Evolutionary conservation across 768 basidiomycete genomes (phyloP), one percentile per base, ranked within the genome.

Genomic region (Royoungia palumana): DNA sequence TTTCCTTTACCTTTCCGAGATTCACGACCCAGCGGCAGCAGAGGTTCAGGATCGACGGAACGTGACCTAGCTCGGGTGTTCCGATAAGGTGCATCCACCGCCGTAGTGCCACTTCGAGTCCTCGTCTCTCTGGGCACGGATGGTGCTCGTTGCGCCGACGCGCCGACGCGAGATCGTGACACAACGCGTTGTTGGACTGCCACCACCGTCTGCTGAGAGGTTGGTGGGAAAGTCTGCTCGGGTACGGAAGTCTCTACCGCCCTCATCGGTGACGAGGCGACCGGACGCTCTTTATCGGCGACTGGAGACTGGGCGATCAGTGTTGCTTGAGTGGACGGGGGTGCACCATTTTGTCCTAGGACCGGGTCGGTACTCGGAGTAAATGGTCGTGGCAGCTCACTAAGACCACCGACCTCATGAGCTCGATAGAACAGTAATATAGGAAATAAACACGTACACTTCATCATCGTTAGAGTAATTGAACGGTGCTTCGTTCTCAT

Each of bases 261-360:
- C 8, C 22, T 49, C n/a, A 28, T 27, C 16, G 49, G 35, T 2
- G 45, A 36, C 8, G 32, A 21, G 28, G 7, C 9, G 4, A 20
- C 20, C 7, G 16, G 24, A 2, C 4, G 39, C 11, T 48, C 42
- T 17, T 47, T 63, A 9, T 32, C 43, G 9, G 35, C 20, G 20
- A 5, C 16, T 1, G 12, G 39, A 35, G 65, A 60, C 16, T 65
- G 60, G 1, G 54, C 54, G 5, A 68, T 41, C 35, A 67, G 21
- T 0, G 65, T 67, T 24, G 51, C 51, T 21, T 68, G 65, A 6
- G 67, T 67, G 42, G 57, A 50, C 10, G 25, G 42, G 1, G 53
- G 56, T 17, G 52, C 53, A 19, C 9, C 61, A 1, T 55, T 44
- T 1, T 17, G 39, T 9, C 44, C 50, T 25, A 27, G 32, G 28